Conservation (phyloP, 108 stramenopile genomes). For the Stephanodiscus minutulus region DNA sequence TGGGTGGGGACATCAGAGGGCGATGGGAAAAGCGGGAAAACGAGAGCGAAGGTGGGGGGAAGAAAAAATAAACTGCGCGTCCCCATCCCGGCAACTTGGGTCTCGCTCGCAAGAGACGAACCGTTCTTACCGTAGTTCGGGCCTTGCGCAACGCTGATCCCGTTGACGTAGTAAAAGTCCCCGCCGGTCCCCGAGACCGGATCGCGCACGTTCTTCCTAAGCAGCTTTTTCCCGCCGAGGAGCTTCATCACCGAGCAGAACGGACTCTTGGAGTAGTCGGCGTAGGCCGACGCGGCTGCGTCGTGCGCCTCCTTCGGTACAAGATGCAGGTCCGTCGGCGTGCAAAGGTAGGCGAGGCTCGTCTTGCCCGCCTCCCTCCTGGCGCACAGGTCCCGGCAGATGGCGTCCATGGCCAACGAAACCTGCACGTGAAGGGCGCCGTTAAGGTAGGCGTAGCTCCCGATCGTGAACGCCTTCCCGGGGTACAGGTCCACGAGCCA, state of each 20-base stretch:
- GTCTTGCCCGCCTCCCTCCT: conserved; percentile 61
- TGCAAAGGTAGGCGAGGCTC: conserved; percentile 96
- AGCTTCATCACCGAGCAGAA: conserved; percentile 77
- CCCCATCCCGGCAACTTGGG: too few species aligned
- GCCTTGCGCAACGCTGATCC: conserved; percentile 95
- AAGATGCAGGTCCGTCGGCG: conserved; percentile 97
- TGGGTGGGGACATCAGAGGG: too few species aligned
- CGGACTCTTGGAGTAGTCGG: conserved; percentile 60
- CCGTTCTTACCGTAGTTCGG: conserved; percentile 80
- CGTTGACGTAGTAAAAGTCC: conserved; percentile 59
- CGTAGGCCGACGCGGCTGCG: conserved; percentile 74
- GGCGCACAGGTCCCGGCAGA: conserved; percentile 80
- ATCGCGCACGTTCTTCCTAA: conserved; percentile 75
- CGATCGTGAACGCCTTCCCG: conserved; percentile 85
- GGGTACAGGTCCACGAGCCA: conserved; percentile 90
- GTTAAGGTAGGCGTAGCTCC: conserved; percentile 96
- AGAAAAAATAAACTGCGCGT: background rate
- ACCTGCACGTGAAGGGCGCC: conserved; percentile 96
- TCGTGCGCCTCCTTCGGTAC: conserved; percentile 91
- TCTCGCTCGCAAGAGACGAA: too few species aligned
- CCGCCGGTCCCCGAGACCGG: conserved; percentile 65
- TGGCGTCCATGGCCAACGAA: conserved; percentile 95
- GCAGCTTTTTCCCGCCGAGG: conserved; percentile 67
- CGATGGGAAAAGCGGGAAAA: background rate
- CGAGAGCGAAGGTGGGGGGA: background rate